Evolutionary conservation across 1,139 yeast genomes (phyloP).

Genomic region (Saccharomyces hybrid): DNA sequence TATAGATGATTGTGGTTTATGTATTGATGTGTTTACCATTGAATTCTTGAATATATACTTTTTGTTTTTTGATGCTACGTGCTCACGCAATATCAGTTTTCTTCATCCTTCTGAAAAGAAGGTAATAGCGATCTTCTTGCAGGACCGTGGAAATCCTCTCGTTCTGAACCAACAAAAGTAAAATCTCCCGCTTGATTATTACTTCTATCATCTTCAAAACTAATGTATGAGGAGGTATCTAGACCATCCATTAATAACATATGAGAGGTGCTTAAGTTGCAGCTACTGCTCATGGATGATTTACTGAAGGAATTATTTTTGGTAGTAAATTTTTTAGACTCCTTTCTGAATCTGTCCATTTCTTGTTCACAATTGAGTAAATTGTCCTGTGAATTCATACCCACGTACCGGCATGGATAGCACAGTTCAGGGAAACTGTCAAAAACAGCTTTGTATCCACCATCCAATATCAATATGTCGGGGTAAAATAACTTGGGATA

Average conservation of each 20-base stretch:
- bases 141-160: slow-evolving; percentile 6
- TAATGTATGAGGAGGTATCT: slow-evolving; percentile 14
- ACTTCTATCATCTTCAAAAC: slow-evolving; percentile 17
- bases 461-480: slow-evolving; percentile 79
- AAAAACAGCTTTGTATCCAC: slow-evolving; percentile 81
- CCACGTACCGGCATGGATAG: slow-evolving; percentile 71
- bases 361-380: slow-evolving; percentile 63
- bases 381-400: slow-evolving; percentile 75
- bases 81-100: background rate
- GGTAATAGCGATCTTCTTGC: slow-evolving; percentile 11
- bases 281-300: slow-evolving; percentile 10
- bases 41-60: background rate
- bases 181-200: slow-evolving; percentile 5
- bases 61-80: background rate
- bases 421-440: slow-evolving; percentile 45
- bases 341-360: slow-evolving; percentile 59
- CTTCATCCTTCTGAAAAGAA: slow-evolving; percentile 3
- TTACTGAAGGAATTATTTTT: slow-evolving; percentile 30
- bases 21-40: background rate
- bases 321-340: slow-evolving; percentile 40
- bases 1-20: background rate
- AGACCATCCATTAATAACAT: slow-evolving; percentile 15
- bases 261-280: slow-evolving; percentile 12
- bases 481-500: slow-evolving; percentile 84
- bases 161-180: background rate